Conservation (phyloP, 352 stramenopile species). For the Pythium chondricola region DNA sequence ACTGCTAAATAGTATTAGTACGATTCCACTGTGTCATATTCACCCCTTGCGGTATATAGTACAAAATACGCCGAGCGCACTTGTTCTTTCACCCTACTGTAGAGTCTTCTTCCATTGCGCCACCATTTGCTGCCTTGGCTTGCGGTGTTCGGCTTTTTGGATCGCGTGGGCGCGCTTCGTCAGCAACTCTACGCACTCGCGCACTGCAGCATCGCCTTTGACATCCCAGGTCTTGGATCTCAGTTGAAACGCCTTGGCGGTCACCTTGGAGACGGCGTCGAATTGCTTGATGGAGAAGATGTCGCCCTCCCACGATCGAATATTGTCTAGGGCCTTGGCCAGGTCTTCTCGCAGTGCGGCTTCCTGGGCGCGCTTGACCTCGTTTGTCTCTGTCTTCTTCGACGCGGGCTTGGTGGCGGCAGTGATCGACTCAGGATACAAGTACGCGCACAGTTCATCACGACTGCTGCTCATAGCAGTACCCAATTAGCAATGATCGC, state of each 20-base stretch:
- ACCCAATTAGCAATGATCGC: not conserved
- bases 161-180: not conserved
- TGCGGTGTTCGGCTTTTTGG: not conserved
- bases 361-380: not conserved
- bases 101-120: not conserved
- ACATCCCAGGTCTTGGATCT: not conserved
- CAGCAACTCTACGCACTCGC: not conserved
- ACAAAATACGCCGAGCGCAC: too few relatives aligned
- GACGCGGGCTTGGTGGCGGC: not conserved
- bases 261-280: not conserved
- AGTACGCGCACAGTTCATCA: slow-evolving; percentile 8
- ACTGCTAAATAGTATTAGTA: too few relatives aligned
- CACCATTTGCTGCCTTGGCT: not conserved
- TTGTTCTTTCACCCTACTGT: too few relatives aligned
- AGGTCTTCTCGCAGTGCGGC: not conserved
- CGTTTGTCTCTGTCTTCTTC: not conserved
- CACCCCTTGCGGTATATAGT: too few relatives aligned
- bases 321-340: not conserved
- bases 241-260: not conserved
- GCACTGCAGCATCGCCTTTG: not conserved
- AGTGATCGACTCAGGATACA: slow-evolving; percentile 5
- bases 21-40: too few relatives aligned
- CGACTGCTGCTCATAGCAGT: not conserved
- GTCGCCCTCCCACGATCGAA: not conserved
- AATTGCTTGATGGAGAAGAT: not conserved